Evolutionary conservation across 2,329 filamentous ascomycete genomes (phyloP).

Genomic region (Trichoderma brevicompactum): DNA sequence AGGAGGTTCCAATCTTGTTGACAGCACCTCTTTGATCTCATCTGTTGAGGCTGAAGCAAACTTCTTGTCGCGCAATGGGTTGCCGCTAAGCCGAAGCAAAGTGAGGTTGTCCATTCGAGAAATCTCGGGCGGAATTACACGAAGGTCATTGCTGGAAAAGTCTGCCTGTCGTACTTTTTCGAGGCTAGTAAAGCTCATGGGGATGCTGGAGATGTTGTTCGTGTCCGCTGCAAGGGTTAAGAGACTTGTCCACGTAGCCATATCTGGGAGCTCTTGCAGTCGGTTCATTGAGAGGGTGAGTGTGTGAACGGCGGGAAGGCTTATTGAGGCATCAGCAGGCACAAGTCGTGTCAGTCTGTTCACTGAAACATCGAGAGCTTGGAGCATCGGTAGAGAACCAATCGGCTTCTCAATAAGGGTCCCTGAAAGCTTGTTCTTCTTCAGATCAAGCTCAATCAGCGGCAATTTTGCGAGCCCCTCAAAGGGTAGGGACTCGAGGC

Average conservation of each 20-base stretch:
- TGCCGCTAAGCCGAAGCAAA: slow-evolving; percentile 80
- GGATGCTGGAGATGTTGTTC: slow-evolving; percentile 78
- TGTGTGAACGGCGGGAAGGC: slow-evolving; percentile 72
- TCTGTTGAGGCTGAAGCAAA: slow-evolving; percentile 79
- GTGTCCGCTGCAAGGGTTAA: slow-evolving; percentile 77
- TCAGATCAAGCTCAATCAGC: slow-evolving; percentile 72
- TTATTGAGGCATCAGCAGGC: slow-evolving; percentile 51
- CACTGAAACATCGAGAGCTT: slow-evolving; percentile 75
- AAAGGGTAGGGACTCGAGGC: slow-evolving; percentile 72
- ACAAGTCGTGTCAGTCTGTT: slow-evolving; percentile 70
- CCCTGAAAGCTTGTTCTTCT: slow-evolving; percentile 78
- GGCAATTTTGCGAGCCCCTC: slow-evolving; percentile 69
- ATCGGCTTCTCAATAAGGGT: slow-evolving; percentile 69
- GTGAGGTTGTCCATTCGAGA: slow-evolving; percentile 78
- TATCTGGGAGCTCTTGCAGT: slow-evolving; percentile 70
- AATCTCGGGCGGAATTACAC: slow-evolving; percentile 73
- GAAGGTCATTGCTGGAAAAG: slow-evolving; percentile 84
- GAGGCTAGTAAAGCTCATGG: slow-evolving; percentile 72
- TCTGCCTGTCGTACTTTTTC: slow-evolving; percentile 74
- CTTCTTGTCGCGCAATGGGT: slow-evolving; percentile 87
- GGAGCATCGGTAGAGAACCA: slow-evolving; percentile 64
- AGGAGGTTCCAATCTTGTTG: slow-evolving; percentile 66
- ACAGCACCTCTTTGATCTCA: slow-evolving; percentile 76
- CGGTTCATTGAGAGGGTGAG: slow-evolving; percentile 82
- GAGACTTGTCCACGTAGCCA: slow-evolving; percentile 75